Evolutionary conservation across 208 protist species (phyloP), one percentile per base, ranked within the genome.

Genomic region (Trypanosoma platydactyli): DNA sequence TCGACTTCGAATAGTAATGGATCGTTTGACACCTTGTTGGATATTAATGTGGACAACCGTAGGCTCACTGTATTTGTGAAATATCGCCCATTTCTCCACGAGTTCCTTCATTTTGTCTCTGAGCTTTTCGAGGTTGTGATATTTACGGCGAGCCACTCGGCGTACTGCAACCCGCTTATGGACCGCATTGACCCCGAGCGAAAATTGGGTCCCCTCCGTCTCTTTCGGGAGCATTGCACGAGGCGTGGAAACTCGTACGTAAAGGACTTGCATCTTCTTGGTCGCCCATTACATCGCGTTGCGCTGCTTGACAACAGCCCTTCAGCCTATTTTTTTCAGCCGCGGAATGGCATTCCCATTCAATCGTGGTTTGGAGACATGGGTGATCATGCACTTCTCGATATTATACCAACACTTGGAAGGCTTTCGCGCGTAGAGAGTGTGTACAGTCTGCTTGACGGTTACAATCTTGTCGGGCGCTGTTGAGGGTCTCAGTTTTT

Each of bases 241-340:
- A 71, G 64, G 40, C 52, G 61, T 52, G 63, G 88, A 0, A 50
- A 56, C 27, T 71, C 71, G 3, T 87, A 85, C 54, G 71, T 94
- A 18, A 92, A 89, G 44, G 81, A 93, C 51, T 62, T 94, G 0
- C 74, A 64, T 38, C 58, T 68, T 16, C 63, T 92, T 3, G 85
- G 83, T 5, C 68, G 83, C 3, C 67, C 76, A 40, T 66, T 92
- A n/a, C 48, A 68, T 5, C 51, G 58, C 2, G 68, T 86, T 22
- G 74, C 57, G 40, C 80, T 89, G 44, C 48, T 94, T 11, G 84
- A 94, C 76, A 91, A 94, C 64, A 86, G 73, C 52, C 83, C 80
- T 2, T 66, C 67, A 5, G 70, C 81, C 3, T 91, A 89, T 68
- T 54, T 85, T 16, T 91, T 89, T 63, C 84, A 90, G 71, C 85